phyloP scores from a whole-genome alignment of 768 basidiomycete genomes.

The Ramaria sp. region DNA sequence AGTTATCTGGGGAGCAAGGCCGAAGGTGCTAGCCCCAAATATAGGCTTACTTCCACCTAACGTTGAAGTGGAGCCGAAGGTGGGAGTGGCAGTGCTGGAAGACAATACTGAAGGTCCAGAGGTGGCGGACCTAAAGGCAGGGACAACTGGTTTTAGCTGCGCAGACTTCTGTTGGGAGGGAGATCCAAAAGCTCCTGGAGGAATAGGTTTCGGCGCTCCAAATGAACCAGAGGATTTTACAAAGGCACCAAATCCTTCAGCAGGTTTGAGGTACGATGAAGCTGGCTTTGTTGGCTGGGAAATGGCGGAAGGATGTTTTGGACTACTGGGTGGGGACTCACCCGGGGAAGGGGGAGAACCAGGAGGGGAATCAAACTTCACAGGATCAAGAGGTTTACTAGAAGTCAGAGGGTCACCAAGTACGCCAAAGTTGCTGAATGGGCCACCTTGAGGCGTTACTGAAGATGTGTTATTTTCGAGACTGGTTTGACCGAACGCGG shows the following conservation, averaged over 20 bases:
- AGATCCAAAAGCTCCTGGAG: conserved; percentile 19
- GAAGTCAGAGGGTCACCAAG: background rate
- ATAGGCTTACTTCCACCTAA: conserved; percentile 14
- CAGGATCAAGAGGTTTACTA: background rate
- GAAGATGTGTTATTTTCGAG: background rate
- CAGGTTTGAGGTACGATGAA: conserved; percentile 26
- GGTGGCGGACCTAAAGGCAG: conserved; percentile 19
- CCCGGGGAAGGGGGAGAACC: background rate
- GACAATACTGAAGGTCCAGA: conserved; percentile 16
- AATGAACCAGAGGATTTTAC: conserved; percentile 26
- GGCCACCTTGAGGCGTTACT: background rate
- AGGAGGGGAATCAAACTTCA: background rate
- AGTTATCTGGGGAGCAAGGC: conserved; percentile 12
- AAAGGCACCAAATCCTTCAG: conserved; percentile 31
- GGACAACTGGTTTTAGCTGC: conserved; percentile 18
- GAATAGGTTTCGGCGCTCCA: conserved; percentile 9
- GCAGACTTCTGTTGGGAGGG: conserved; percentile 28
- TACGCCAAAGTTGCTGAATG: background rate
- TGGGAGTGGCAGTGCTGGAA: conserved; percentile 17
- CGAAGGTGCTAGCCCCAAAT: conserved; percentile 15
- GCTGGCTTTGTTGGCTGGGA: conserved; percentile 7
- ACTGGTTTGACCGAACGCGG: background rate
- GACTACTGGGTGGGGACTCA: background rate
- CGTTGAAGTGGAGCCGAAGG: conserved; percentile 30
- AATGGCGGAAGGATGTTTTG: background rate